phyloP scores from a whole-genome alignment of 495 filamentous ascomycete genomes.

The Pyronema domesticum region DNA sequence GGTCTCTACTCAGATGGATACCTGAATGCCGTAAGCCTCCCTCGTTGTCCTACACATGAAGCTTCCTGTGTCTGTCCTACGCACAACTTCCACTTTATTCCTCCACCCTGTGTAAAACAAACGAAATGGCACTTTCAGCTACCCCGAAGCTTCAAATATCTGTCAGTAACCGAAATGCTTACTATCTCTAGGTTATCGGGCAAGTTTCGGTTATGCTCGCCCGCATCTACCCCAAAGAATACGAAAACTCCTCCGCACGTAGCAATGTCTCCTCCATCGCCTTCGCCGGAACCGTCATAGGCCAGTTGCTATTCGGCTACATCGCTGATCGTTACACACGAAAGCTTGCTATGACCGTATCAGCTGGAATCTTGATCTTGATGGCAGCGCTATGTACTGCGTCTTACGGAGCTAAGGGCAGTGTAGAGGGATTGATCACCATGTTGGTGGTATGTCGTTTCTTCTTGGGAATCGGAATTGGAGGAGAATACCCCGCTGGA shows the following conservation, averaged over 20 bases:
- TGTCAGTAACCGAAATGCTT: background rate
- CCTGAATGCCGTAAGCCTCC: conserved; percentile 48
- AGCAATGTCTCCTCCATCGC: conserved; percentile 54
- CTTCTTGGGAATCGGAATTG: conserved; percentile 38
- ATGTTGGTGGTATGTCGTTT: conserved; percentile 34
- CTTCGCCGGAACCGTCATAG: conserved; percentile 77
- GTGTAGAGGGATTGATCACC: conserved; percentile 49
- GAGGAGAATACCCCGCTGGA: conserved; percentile 80
- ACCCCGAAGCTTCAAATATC: background rate
- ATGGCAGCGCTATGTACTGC: conserved; percentile 64
- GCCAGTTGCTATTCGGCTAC: conserved; percentile 68
- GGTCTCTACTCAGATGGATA: conserved; percentile 86
- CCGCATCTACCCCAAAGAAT: conserved; percentile 44
- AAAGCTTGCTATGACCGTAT: conserved; percentile 60
- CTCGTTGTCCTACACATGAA: background rate
- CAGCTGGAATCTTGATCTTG: conserved; percentile 64
- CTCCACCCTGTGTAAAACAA: no score
- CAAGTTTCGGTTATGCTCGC: conserved; percentile 55
- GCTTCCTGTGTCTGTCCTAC: no score
- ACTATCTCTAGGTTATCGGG: conserved; percentile 49
- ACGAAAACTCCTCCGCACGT: conserved; percentile 45
- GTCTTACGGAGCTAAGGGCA: conserved; percentile 50
- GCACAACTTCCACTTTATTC: no score
- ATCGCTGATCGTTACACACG: conserved; percentile 68
- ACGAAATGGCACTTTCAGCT: no score